phyloP scores from a whole-genome alignment of 1,284 basidiomycete genomes.

The Pisolithus thermaeus region DNA sequence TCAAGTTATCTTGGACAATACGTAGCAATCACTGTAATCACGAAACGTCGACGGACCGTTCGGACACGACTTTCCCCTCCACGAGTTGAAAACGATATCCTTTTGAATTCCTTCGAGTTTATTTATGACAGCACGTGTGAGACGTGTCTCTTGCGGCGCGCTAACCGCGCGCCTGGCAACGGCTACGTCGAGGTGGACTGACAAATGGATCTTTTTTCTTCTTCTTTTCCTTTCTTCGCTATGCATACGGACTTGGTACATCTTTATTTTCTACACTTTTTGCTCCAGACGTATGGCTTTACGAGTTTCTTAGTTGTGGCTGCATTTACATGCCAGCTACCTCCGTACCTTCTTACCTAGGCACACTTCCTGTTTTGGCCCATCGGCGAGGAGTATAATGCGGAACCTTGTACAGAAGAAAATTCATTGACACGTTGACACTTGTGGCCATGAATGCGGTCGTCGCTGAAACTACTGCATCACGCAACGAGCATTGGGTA shows the following conservation, averaged over 20 bases:
- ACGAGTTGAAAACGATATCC: constrained; percentile 25
- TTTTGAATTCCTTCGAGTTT: constrained; percentile 12
- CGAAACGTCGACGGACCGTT: constrained; percentile 13
- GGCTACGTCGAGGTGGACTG: constrained; percentile 18
- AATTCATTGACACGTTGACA: too few species aligned
- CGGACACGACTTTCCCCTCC: constrained; percentile 5
- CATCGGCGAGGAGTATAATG: background rate
- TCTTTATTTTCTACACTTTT: constrained; percentile 29
- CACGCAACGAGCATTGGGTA: too few species aligned
- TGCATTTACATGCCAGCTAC: constrained; percentile 4
- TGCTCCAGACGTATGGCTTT: constrained; percentile 17
- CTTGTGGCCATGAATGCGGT: too few species aligned
- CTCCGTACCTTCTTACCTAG: background rate
- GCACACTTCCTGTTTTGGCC: constrained; percentile 5
- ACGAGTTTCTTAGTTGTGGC: constrained; percentile 20
- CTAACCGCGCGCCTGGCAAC: constrained; percentile 1
- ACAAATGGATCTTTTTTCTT: constrained; percentile 23
- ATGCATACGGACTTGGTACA: constrained; percentile 15
- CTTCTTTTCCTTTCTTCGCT: constrained; percentile 8
- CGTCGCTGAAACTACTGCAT: too few species aligned
- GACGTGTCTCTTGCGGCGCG: constrained; percentile 1
- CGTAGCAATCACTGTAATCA: constrained; percentile 23
- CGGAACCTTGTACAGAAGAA: background rate
- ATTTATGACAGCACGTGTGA: constrained; percentile 16
- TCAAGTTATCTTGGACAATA: constrained; percentile 9